Evolutionary conservation across 2,329 filamentous ascomycete species (phyloP), one percentile per base, ranked within the genome.

Genomic region (Cercospora janseana): DNA sequence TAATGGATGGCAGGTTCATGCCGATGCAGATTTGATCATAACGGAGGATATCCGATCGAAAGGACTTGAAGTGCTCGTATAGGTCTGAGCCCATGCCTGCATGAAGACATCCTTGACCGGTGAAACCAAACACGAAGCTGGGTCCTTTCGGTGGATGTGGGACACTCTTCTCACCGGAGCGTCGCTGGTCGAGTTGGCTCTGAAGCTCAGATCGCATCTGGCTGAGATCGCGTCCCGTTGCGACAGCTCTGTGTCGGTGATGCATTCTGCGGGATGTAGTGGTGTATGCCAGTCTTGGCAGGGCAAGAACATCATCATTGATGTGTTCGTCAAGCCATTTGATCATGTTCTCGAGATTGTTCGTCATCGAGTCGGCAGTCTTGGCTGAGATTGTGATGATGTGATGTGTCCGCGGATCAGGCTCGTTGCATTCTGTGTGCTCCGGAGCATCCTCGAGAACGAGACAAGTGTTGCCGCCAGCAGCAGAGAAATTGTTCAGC

Each of bases 401-500:
- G 38, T 86, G 79, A 2, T 73, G 71, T 12, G 67, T 70, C 16
- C 84, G 76, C 5, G 78, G 71, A 9, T 60, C 62, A 12, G 60
- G 62, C 12, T 29, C 46, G 15, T 40, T 28, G 13, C 12, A 15
- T n/a, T 29, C 27, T 48, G 59, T 60, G 51, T 65, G 65, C 9
- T 34, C 12, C 2, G 80, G 81, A 0, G 73, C 79, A 54, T 87
- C 83, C 61, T 86, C 81, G 2, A 88, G 61, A 6, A 88, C 66
- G 16, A 87, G 64, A 13, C 81, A 79, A 1, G 84, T 86, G 67
- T 88, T 88, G 21, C 85, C 85, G 57, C 85, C 85, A 43, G 85
- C 82, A 5, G 85, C 85, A 54, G 79, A 80, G 64, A 86, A 87
- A 69, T 86, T 87, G 70, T 88, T 88, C 54, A 86, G 66, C 15